Evolutionary conservation across 2,329 filamentous ascomycete genomes (phyloP), one percentile per base, ranked within the genome.

Genomic region (Ceratocystis papillata): DNA sequence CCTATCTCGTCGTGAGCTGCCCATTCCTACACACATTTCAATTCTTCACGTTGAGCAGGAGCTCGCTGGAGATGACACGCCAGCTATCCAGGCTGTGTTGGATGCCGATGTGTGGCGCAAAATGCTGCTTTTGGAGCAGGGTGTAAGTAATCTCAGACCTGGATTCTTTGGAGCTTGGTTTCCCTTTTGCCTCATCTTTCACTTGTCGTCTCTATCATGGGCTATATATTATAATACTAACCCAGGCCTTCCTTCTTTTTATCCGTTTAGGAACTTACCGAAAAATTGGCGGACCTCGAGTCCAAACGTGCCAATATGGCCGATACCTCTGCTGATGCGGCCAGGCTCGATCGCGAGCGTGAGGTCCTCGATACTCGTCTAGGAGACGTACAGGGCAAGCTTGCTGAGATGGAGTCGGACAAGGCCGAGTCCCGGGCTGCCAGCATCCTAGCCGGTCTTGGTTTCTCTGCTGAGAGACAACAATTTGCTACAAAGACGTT

Each of bases 31-130:
- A 1, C 93, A 99, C 72, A 99, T 99, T 70, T 96, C 94, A 10
- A 99, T 99, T 83, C 84, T 99, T 20, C 94, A 99, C 80, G 94
- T 99, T 63, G 94, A 97, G 75, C 94, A 99, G 81, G 94, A 99
- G 81, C 88, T 99, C 72, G 89, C 83, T 67, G 94, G 94, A 75
- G 94, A 99, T 74, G 94, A 99, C 73, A 99, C 94, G 0, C 87
- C 93, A 0, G 94, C 94, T 25, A 75, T 99, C 28, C 94, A 99
- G 76, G 94, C 94, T 60, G 94, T 99, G 15, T 79, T 99, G 68
- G 94, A 99, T 76, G 94, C 94, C 69, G 94, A 99, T 75, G 94
- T 99, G 20, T 99, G 94, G 94, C 87, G 94, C 69, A 99, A 99
- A 78, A 90, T 96, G 74, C 80, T 99, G 44, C 81, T 99, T 15